Percentiles rank a stretch among this genome's conserved stretches.
phyloP scores from a whole-genome alignment of 129 eudicot species.

The Heracleum sosnowskyi region DNA sequence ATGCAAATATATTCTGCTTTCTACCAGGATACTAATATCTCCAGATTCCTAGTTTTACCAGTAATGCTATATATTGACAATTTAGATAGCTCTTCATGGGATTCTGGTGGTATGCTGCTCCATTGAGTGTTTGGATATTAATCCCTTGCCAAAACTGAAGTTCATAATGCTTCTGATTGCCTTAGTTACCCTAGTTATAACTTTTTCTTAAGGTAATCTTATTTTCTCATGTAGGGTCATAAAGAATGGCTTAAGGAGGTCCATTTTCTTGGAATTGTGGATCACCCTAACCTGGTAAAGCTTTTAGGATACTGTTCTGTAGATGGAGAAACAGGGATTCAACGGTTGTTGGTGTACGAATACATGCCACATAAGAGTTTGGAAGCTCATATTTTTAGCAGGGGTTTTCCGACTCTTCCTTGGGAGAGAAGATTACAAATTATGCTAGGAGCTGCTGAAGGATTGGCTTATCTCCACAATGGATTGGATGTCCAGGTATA shows the following conservation, averaged over 20 bases:
- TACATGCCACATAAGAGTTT: constrained; percentile 51
- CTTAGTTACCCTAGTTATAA: not conserved
- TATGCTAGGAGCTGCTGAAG: constrained; percentile 57
- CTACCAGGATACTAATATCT: not conserved
- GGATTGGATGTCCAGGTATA: constrained; percentile 47
- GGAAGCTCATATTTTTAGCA: constrained; percentile 43
- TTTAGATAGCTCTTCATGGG: not conserved
- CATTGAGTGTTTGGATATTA: not conserved
- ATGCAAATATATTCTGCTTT: not conserved
- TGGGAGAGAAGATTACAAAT: constrained; percentile 42
- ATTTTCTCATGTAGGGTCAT: constrained; percentile 35
- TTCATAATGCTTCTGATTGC: not conserved
- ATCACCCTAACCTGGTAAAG: constrained; percentile 55
- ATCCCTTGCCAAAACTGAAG: not conserved
- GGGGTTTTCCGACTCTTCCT: constrained; percentile 25
- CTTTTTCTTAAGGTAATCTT: not conserved
- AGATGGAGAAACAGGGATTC: constrained; percentile 47
- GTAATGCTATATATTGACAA: not conserved
- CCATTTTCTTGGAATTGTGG: constrained; percentile 47
- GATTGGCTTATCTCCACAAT: constrained; percentile 47
- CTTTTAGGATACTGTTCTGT: constrained; percentile 50
- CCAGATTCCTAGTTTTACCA: no score
- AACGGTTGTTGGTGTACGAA: constrained; percentile 48
- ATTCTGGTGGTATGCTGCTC: not conserved
- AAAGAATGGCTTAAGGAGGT: constrained; percentile 57